These are phyloP conservation scores for Chloris gayana DNA, from an alignment of 176 grass and related monocot species.

Conservation along the genomic window DNA sequence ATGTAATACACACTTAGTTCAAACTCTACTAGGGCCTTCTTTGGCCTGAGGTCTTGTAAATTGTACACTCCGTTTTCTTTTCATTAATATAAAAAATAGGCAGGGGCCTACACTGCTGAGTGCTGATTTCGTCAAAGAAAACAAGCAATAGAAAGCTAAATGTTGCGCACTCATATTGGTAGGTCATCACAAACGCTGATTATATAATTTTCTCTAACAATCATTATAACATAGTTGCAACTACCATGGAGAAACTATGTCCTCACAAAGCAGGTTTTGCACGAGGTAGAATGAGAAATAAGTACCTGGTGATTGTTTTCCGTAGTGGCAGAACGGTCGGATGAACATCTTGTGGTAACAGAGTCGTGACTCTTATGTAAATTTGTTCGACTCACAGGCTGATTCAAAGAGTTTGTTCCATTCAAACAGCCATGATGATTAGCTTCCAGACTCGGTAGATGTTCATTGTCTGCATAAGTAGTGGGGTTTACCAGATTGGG, in stretches of 20 bases:
- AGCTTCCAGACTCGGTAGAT: constrained; percentile 31
- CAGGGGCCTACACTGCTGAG: too few relatives aligned
- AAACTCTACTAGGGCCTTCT: too few relatives aligned
- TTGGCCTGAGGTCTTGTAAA: too few relatives aligned
- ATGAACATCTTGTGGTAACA: constrained; percentile 31
- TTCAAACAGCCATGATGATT: constrained; percentile 37
- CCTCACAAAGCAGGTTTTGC: not conserved
- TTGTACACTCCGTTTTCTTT: too few relatives aligned
- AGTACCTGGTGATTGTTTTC: constrained; percentile 34
- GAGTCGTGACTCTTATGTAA: constrained; percentile 38
- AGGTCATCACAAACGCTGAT: not conserved
- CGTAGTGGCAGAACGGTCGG: not conserved
- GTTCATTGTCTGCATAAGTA: constrained; percentile 13
- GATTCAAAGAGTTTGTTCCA: constrained; percentile 31
- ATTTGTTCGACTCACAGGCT: constrained; percentile 26
- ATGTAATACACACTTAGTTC: too few relatives aligned
- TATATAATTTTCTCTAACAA: constrained; percentile 8
- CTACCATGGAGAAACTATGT: not conserved
- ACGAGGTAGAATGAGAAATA: not conserved
- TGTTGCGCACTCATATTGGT: not conserved
- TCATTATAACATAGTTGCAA: not conserved
- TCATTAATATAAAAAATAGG: too few relatives aligned
- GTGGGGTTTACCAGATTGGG: constrained; percentile 26
- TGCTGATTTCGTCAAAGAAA: too few relatives aligned
- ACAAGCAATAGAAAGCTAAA: not conserved